Conservation (phyloP, 1,284 basidiomycete species). For the Hemileia vastatrix region DNA sequence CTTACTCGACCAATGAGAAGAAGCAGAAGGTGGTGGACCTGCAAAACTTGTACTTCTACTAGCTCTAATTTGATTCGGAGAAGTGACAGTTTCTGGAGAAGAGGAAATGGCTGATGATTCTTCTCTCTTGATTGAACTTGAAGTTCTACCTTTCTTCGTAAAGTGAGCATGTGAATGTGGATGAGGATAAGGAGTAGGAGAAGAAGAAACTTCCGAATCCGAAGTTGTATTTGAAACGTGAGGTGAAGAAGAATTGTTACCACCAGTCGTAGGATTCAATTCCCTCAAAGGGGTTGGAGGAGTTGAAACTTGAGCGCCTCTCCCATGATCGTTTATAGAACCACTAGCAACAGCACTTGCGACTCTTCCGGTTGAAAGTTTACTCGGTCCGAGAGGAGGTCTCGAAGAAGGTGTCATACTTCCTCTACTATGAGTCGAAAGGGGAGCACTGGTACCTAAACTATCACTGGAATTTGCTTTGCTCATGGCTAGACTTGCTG, state of each 20-base stretch:
- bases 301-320: conserved; percentile 21
- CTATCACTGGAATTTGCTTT: not conserved
- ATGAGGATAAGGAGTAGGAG: too few species aligned
- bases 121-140: too few species aligned
- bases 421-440: not conserved
- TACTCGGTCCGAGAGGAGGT: not conserved
- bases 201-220: too few species aligned
- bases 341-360: conserved; percentile 29
- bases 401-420: not conserved
- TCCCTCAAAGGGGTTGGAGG: not conserved
- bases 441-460: not conserved
- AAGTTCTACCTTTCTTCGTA: too few species aligned
- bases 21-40: conserved; percentile 28
- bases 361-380: not conserved
- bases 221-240: too few species aligned
- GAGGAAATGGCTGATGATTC: too few species aligned
- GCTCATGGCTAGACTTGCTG: conserved; percentile 11
- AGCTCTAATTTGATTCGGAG: too few species aligned
- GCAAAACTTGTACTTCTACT: too few species aligned
- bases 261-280: not conserved
- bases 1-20: conserved; percentile 29
- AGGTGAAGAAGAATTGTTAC: not conserved
- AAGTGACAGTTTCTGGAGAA: too few species aligned
- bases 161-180: too few species aligned
- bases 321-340: conserved; percentile 31